Conservation (phyloP, 371 early-diverging fungal species). For the Entomophthora muscae region DNA sequence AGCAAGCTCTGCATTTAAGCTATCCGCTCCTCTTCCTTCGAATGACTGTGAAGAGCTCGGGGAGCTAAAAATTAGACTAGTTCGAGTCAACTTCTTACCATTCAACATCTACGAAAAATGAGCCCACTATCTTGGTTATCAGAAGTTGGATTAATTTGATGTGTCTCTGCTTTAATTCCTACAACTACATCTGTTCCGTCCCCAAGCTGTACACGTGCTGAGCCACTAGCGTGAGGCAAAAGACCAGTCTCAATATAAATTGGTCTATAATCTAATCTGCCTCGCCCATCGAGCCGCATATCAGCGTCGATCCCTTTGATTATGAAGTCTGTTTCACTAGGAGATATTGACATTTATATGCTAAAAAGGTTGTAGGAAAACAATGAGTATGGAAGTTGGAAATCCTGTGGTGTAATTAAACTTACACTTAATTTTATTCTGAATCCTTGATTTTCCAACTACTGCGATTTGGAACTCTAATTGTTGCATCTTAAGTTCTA, state of each 20-base stretch:
- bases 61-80: conserved; percentile 14
- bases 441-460: too few species aligned
- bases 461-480: too few species aligned
- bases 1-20: conserved; percentile 61
- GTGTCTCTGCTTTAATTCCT: conserved; percentile 83
- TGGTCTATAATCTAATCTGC: conserved; percentile 50
- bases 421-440: too few species aligned
- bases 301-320: conserved; percentile 57
- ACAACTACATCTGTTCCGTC: conserved; percentile 77
- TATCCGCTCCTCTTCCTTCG: conserved; percentile 64
- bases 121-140: conserved; percentile 34
- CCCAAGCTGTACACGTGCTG: conserved; percentile 59
- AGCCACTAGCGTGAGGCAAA: conserved; percentile 76
- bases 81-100: conserved; percentile 17
- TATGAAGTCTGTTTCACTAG: conserved; percentile 67
- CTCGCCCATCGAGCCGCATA: conserved; percentile 77
- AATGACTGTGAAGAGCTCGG: conserved; percentile 67
- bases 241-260: conserved; percentile 48
- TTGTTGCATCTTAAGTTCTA: too few species aligned
- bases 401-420: too few species aligned
- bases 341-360: conserved; percentile 45
- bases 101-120: conserved; percentile 67
- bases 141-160: conserved; percentile 28
- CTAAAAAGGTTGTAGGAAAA: too few species aligned
- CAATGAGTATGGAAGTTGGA: too few species aligned